Conservation (phyloP, 2,329 filamentous ascomycete genomes). For the Phialophora tarda region DNA sequence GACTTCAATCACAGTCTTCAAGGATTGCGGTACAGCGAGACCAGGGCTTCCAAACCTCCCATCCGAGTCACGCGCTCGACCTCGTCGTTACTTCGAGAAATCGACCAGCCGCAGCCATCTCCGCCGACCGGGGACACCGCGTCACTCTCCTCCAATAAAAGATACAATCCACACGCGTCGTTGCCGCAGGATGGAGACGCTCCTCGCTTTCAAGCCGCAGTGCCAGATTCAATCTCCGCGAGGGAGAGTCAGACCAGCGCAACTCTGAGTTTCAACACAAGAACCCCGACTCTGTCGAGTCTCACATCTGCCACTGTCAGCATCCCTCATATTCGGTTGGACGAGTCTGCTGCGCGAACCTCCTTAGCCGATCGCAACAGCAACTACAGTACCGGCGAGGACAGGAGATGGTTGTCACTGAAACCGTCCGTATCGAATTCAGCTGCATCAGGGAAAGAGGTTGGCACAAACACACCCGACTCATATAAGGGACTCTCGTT, state of each 20-base stretch:
- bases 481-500: slow-evolving; percentile 54
- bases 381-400: slow-evolving; percentile 15
- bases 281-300: slow-evolving; percentile 32
- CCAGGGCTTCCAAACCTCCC: slow-evolving; percentile 28
- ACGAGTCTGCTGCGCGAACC: slow-evolving; percentile 17
- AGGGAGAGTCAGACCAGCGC: slow-evolving; percentile 34
- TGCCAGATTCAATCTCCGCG: slow-evolving; percentile 29
- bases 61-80: slow-evolving; percentile 25
- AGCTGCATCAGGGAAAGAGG: slow-evolving; percentile 24
- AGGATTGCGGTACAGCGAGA: slow-evolving; percentile 32
- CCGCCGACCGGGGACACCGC: slow-evolving; percentile 30
- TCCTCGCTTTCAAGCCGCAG: slow-evolving; percentile 18
- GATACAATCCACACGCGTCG: slow-evolving; percentile 27
- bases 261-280: slow-evolving; percentile 27
- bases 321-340: slow-evolving; percentile 34
- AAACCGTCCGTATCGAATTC: slow-evolving; percentile 19
- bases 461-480: slow-evolving; percentile 15
- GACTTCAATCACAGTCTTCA: slow-evolving; percentile 31
- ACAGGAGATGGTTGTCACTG: slow-evolving; percentile 30
- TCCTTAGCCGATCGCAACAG: slow-evolving; percentile 20
- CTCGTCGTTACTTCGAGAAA: slow-evolving; percentile 28
- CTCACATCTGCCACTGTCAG: slow-evolving; percentile 32
- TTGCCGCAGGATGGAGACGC: slow-evolving; percentile 32
- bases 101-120: slow-evolving; percentile 20
- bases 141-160: slow-evolving; percentile 35